Base-by-base conservation (phyloP, 2,329 filamentous ascomycete species). In the Fusarium brachygibbosum region DNA sequence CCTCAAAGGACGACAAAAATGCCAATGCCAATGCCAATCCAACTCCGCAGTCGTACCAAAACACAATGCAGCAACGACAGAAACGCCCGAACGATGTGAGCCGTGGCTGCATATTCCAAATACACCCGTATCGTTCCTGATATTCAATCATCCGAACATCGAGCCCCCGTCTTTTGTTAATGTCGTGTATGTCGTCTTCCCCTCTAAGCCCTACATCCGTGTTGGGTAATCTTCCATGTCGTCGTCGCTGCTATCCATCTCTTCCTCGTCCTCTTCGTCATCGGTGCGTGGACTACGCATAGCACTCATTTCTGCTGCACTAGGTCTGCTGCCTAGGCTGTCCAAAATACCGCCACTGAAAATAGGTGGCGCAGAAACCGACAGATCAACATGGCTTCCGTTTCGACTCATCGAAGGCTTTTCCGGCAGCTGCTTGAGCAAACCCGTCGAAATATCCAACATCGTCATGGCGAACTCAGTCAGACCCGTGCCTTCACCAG, bases 391-490 rank as follows among this genome's bases (percentile, higher is more conserved):
- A 10, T 81, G 77, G 70, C 86, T 88, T 5, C 79, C 83, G 35
- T 80, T 84, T 44, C 87, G 82, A 73, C 86, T 89, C 72, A 93
- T 84, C 25, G 85, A 85, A 11, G 90, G 91, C 78, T 93, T 93
- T 75, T 91, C 89, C 0, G 91, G 90, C 19, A 93, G 83, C 70
- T 89, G 86, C 76, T 91, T 91, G 25, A 92, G 83, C 63, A 93
- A 77, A 1, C 88, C 88, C 0, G 89, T 91, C 21, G 88, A 90
- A 55, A 91, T 91, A 75, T 93, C 91, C 42, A 94, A 81, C 85
- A 92, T 93, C 4, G 90, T 90, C 82, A 93, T 90, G n/a, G 91
- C 91, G 72, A 93, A 93, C 65, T 88, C 85, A 1, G 88, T 90
- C 54, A 90, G 75, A 2, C 85, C 83, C 48, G 81, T 85, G 56